Conservation (phyloP, 768 basidiomycete genomes). For the Leccinum imitatum region DNA sequence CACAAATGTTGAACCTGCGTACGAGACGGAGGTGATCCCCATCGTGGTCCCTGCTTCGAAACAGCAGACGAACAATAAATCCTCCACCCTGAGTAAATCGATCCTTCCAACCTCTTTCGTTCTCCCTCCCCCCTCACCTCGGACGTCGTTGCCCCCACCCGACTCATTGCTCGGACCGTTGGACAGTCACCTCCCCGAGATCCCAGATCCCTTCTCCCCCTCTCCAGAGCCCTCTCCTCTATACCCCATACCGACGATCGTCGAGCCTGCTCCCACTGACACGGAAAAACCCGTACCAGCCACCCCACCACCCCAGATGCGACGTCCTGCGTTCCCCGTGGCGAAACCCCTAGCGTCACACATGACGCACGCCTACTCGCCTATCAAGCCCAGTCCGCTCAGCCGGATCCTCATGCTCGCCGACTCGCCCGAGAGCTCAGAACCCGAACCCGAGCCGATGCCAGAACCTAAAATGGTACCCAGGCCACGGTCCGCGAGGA, state of each 20-base stretch:
- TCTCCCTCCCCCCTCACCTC: constrained; percentile 75
- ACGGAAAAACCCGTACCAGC: constrained; percentile 7
- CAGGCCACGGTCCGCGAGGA: constrained; percentile 10
- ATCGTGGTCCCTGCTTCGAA: constrained; percentile 30
- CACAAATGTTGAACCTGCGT: constrained; percentile 41
- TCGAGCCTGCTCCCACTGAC: constrained; percentile 16
- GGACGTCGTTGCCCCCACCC: constrained; percentile 52
- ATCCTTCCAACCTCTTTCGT: constrained; percentile 71
- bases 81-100: constrained; percentile 37
- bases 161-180: constrained; percentile 37
- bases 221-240: constrained; percentile 6
- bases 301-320: neutral
- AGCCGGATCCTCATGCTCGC: constrained; percentile 75
- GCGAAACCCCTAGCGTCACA: constrained; percentile 68
- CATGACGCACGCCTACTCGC: constrained; percentile 82
- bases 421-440: constrained; percentile 49
- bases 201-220: neutral
- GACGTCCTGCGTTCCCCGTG: constrained; percentile 54
- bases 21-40: constrained; percentile 53
- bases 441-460: constrained; percentile 21
- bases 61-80: constrained; percentile 21
- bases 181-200: constrained; percentile 20
- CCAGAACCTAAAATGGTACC: constrained; percentile 21
- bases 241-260: constrained; percentile 20
- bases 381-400: constrained; percentile 75